Base-by-base conservation (phyloP, 192 early-diverging fungal species). In the Linnemannia exigua region DNA sequence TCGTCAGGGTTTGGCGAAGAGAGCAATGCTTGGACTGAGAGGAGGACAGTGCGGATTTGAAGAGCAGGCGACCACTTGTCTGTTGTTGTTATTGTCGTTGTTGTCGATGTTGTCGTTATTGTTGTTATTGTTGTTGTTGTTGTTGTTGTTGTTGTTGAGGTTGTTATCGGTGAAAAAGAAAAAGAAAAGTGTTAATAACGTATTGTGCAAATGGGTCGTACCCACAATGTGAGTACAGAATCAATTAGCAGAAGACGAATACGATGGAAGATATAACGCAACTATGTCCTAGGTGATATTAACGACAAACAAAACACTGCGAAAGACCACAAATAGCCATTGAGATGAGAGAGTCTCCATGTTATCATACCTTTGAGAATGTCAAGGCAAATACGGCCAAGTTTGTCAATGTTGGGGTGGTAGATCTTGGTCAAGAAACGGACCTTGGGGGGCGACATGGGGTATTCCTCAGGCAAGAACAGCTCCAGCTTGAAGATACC, bases 21-120 rank as follows among this genome's bases (percentile, higher is more conserved):
- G 50, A 99, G 90, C 67, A 99, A 89, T 11, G 97, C 98, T 81
- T 99, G 98, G 84, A 99, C 95, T 14, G 98, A 99, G 28, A 99
- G 93, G 68, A 99, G 91, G 31, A 99, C 98, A 1, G 98, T 99
- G 71, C 98, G 97, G 80, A 99, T 98, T 87, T 99, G 98, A 67
- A 99, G 91, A 9, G 98, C 98, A 9, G 98, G 98, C 46, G 97
- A 98, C 98, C 98, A 99, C 88, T 98, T 99, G 89, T 99, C 98
- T 97, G 76, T 28, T 76, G 19, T 58, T 46, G 28, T 44, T 44
- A 44, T 6, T 44, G 41, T 44, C 9, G 3, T 79, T 38, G 28
- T 28, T 4, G 70, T 44, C 28, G 31, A 33, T 46, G 38, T n/a
- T n/a, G n/a, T n/a, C n/a, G n/a, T n/a, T n/a, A n/a, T n/a, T n/a